Conservation (phyloP, 352 stramenopile species). For the Globisporangium abappressorium region DNA sequence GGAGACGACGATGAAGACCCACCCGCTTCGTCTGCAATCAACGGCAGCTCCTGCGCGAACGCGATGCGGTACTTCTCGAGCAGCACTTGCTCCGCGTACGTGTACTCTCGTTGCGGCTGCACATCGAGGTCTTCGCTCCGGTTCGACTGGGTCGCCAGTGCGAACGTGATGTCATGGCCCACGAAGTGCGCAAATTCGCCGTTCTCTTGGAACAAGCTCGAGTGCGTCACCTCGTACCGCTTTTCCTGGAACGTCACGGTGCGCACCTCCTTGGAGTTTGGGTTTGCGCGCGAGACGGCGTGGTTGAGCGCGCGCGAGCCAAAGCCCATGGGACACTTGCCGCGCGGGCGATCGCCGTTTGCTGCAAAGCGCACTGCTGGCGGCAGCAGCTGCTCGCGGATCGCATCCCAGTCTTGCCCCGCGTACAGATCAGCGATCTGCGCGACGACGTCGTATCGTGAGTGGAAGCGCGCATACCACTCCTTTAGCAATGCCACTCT, state of each 20-base stretch:
- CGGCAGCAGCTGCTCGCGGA: constrained; percentile 40
- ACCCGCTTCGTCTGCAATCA: constrained; percentile 16
- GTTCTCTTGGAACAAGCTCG: constrained; percentile 41
- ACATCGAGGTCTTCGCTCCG: constrained; percentile 38
- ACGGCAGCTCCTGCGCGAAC: constrained; percentile 37
- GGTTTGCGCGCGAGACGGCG: constrained; percentile 18
- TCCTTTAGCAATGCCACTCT: constrained; percentile 39
- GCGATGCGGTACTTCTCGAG: constrained; percentile 50
- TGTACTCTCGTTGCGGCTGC: constrained; percentile 30
- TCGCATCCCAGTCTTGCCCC: constrained; percentile 34
- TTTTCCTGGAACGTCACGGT: constrained; percentile 53
- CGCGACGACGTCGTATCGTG: constrained; percentile 43
- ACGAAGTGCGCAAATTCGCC: constrained; percentile 51
- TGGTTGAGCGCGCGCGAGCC: constrained; percentile 31
- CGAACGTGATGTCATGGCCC: constrained; percentile 60
- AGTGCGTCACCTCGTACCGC: constrained; percentile 52
- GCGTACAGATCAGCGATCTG: constrained; percentile 48
- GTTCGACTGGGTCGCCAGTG: constrained; percentile 45
- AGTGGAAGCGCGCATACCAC: constrained; percentile 52
- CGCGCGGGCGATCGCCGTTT: constrained; percentile 20
- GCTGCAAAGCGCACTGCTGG: constrained; percentile 3
- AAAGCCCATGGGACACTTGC: constrained; percentile 64
- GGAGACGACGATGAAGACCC: neutral
- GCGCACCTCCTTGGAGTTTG: constrained; percentile 24
- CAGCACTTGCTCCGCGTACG: constrained; percentile 55